phyloP scores from a whole-genome alignment of 75 land plant species.

The Sequoia sempervirens region DNA sequence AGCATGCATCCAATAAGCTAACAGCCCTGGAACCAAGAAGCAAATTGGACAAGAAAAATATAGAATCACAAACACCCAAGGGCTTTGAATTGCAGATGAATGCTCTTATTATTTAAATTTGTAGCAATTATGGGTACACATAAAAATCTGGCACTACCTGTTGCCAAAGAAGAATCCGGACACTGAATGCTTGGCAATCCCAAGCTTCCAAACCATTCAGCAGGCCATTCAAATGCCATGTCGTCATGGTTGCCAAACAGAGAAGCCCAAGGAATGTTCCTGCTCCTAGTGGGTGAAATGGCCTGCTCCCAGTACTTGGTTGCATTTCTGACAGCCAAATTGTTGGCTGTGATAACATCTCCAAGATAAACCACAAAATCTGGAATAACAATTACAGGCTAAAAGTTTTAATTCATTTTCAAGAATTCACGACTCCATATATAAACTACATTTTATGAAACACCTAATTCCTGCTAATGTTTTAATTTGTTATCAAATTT shows the following conservation, averaged over 20 bases:
- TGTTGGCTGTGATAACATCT: constrained; percentile 85
- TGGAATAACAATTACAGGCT: constrained; percentile 13
- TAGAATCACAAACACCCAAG: not conserved
- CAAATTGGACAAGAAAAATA: not conserved
- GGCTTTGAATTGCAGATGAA: not conserved
- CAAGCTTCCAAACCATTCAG: constrained; percentile 52
- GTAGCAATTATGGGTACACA: not conserved
- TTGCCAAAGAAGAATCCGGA: constrained; percentile 6
- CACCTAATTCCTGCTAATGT: not conserved
- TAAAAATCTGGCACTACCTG: constrained; percentile 17
- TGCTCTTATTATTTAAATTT: not conserved
- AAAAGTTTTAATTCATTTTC: too few relatives aligned
- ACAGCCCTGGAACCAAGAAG: not conserved
- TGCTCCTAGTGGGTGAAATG: constrained; percentile 42
- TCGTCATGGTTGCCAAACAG: constrained; percentile 21
- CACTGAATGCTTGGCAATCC: constrained; percentile 65
- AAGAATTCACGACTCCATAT: too few relatives aligned
- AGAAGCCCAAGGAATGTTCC: constrained; percentile 76
- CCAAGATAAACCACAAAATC: constrained; percentile 90
- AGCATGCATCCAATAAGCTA: not conserved
- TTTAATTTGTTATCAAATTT: not conserved
- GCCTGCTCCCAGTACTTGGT: constrained; percentile 78
- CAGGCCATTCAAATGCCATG: constrained; percentile 40
- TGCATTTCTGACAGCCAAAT: constrained; percentile 60
- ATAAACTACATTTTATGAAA: too few relatives aligned